phyloP scores from a whole-genome alignment of 352 stramenopile species.

The Phytophthora macrochlamydospora region DNA sequence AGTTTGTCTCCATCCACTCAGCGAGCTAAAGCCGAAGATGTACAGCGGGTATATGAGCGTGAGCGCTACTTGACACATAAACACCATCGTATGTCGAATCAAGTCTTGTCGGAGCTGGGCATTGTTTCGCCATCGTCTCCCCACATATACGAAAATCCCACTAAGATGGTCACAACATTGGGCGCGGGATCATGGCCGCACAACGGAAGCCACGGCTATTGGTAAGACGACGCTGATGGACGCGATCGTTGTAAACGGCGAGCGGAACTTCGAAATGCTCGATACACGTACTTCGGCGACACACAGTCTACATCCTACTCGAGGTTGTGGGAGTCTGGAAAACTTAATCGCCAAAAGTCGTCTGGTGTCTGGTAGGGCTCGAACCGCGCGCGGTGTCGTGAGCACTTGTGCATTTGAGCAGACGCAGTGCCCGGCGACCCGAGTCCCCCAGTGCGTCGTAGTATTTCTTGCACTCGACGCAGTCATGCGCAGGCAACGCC shows the following conservation, averaged over 20 bases:
- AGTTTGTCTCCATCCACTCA: constrained; percentile 14
- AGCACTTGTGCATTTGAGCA: constrained; percentile 64
- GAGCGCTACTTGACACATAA: constrained; percentile 20
- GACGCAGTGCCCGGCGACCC: constrained; percentile 36
- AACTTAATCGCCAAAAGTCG: constrained; percentile 86
- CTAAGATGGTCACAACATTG: constrained; percentile 11
- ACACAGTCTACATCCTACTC: background rate
- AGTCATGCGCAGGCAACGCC: constrained; percentile 67
- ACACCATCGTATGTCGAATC: constrained; percentile 9
- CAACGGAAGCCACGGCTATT: no score
- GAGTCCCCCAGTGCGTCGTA: constrained; percentile 70
- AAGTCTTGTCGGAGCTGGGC: constrained; percentile 11
- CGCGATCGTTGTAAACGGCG: no score
- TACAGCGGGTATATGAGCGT: constrained; percentile 26
- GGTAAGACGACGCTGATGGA: no score
- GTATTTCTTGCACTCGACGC: constrained; percentile 78
- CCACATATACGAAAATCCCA: constrained; percentile 13
- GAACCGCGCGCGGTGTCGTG: constrained; percentile 73
- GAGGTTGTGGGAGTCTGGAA: constrained; percentile 61
- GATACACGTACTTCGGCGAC: no score
- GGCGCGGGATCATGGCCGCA: background rate
- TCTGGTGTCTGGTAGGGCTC: constrained; percentile 83
- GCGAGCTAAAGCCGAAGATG: constrained; percentile 24
- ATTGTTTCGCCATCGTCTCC: constrained; percentile 9
- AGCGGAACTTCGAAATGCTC: no score